Evolutionary conservation across 2,329 filamentous ascomycete genomes (phyloP), one percentile per base, ranked within the genome.

Genomic region (Paramyrothecium roridum): DNA sequence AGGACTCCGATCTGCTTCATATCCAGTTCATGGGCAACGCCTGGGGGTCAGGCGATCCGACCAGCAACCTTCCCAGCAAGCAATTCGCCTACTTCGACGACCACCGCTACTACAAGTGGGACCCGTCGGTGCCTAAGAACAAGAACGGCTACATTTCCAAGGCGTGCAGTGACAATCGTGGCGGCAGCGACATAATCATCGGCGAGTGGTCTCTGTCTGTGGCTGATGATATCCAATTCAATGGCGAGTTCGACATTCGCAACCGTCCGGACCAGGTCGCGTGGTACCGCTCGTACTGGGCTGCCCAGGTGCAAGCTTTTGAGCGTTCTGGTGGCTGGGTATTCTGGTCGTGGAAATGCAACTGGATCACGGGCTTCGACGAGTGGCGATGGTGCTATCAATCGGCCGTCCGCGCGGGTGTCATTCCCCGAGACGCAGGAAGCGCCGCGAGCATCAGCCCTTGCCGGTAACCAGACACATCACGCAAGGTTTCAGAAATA

Each of bases 291-390:
- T 68, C 75, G 48, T 87, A 78, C 75, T 87, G 82, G 67, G 78
- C 79, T 0, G 82, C 82, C 0, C 83, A 86, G 67, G 74, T 79
- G 0, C 71, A 76, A 48, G 69, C 77, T 0, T 86, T 84, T 61
- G 83, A 87, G 69, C 74, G 74, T 54, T 68, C 73, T 17, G 70
- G 73, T 8, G 82, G 82, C 0, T 86, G 81, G 82, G 66, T 82
- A 3, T 86, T 84, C 62, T 87, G 84, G 83, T 76, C 76, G 1
- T 86, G 83, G 83, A 86, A 85, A 68, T 68, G 66, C 46, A 61
- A 63, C 23, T 59, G 60, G 60, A 60, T 60, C 22, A n/a, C 61
- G 1, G 81, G 65, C 17, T 76, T 59, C 55, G 73, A 70, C 37
- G 76, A 80, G 59, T 80, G 74, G 68, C 65, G 77, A 21, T 81